phyloP scores from a whole-genome alignment of 257 asterid genomes.

The Phtheirospermum japonicum region DNA sequence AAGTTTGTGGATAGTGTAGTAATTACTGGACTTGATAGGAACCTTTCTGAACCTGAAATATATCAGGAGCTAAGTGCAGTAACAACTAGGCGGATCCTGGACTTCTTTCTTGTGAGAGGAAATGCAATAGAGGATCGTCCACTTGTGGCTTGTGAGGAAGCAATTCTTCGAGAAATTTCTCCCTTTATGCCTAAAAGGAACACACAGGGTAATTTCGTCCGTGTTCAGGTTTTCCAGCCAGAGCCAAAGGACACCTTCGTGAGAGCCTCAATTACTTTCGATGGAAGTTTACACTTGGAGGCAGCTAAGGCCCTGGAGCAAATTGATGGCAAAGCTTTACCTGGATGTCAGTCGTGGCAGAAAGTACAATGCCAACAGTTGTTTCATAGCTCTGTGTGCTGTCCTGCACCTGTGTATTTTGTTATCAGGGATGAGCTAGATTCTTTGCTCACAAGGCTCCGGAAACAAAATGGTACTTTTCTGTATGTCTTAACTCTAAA shows the following conservation, averaged over 20 bases:
- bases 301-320: conserved; percentile 91
- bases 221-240: conserved; percentile 72
- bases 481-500: background rate
- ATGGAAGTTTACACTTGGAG: conserved; percentile 80
- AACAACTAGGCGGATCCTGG: conserved; percentile 48
- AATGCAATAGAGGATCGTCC: conserved; percentile 56
- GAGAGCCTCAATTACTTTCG: conserved; percentile 70
- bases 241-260: conserved; percentile 47
- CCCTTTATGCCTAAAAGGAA: conserved; percentile 77
- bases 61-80: conserved; percentile 37
- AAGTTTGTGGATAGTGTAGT: conserved; percentile 38
- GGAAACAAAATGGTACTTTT: conserved; percentile 44
- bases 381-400: conserved; percentile 77
- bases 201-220: conserved; percentile 46
- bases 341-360: conserved; percentile 81
- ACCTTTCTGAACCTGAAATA: conserved; percentile 61
- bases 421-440: conserved; percentile 55
- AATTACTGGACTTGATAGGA: conserved; percentile 50
- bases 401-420: conserved; percentile 69
- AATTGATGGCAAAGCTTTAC: conserved; percentile 68
- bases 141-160: conserved; percentile 58
- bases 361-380: conserved; percentile 65
- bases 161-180: conserved; percentile 59
- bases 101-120: conserved; percentile 61
- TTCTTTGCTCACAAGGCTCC: conserved; percentile 46